These are phyloP conservation scores for Solanum dulcamara DNA, from an alignment of 257 asterid species.

Conservation along the genomic window DNA sequence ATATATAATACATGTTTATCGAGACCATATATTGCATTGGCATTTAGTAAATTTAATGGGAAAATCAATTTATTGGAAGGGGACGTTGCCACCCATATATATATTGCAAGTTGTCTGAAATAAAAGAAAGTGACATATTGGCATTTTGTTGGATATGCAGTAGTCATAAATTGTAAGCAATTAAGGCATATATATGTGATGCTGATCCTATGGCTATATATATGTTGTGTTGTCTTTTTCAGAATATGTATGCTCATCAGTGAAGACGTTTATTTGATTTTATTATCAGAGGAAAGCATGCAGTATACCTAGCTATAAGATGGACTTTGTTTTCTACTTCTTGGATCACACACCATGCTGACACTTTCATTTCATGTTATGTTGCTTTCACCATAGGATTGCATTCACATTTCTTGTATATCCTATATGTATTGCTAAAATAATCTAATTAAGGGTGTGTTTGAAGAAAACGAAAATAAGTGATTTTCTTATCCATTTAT, in stretches of 20 bases:
- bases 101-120: slow-evolving; percentile 4
- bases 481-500: background rate
- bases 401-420: background rate
- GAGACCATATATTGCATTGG: background rate
- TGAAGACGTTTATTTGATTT: background rate
- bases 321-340: background rate
- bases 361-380: background rate
- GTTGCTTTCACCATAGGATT: background rate
- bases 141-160: slow-evolving; percentile 6
- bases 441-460: background rate
- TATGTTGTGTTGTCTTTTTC: background rate
- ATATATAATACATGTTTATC: background rate
- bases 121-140: slow-evolving; percentile 13
- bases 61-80: background rate
- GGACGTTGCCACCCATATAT: background rate
- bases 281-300: background rate
- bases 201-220: background rate
- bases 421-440: background rate
- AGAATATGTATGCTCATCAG: background rate
- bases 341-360: slow-evolving; percentile 17
- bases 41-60: background rate
- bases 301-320: background rate
- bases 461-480: background rate
- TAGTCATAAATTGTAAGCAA: slow-evolving; percentile 15
- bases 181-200: background rate